Evolutionary conservation across 1,139 yeast species (phyloP).

Genomic region (Eremothecium gossypii): DNA sequence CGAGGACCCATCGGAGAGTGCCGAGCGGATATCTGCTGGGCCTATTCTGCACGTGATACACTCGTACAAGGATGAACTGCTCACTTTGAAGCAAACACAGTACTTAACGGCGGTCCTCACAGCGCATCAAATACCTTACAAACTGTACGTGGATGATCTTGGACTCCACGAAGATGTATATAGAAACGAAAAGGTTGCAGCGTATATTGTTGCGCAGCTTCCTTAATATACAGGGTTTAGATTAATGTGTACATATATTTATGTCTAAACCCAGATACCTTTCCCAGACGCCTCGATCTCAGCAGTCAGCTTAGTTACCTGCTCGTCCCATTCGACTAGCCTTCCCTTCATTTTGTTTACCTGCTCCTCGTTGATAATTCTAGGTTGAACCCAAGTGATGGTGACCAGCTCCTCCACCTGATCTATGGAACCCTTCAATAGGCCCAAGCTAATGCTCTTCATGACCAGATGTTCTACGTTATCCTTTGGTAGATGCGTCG

Average conservation of each 20-base stretch:
- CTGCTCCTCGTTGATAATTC: slow-evolving; percentile 77
- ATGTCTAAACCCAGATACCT: slow-evolving; percentile 46
- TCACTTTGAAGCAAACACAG: slow-evolving; percentile 22
- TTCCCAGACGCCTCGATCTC: slow-evolving; percentile 51
- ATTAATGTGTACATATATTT: neutral
- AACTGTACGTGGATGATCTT: slow-evolving; percentile 13
- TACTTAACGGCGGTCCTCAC: slow-evolving; percentile 17
- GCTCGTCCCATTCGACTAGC: slow-evolving; percentile 66
- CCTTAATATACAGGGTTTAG: neutral
- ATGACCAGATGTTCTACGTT: slow-evolving; percentile 85
- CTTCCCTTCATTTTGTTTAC: slow-evolving; percentile 67
- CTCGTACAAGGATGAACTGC: slow-evolving; percentile 28
- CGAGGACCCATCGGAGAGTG: slow-evolving; percentile 10
- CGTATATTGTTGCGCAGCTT: slow-evolving; percentile 13
- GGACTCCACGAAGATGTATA: slow-evolving; percentile 30
- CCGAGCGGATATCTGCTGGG: slow-evolving; percentile 3
- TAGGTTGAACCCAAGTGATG: slow-evolving; percentile 91
- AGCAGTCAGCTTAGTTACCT: slow-evolving; percentile 56
- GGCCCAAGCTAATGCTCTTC: slow-evolving; percentile 77
- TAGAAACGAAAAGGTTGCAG: slow-evolving; percentile 16
- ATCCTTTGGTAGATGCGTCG: slow-evolving; percentile 51
- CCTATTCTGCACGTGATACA: slow-evolving; percentile 21
- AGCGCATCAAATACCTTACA: slow-evolving; percentile 11
- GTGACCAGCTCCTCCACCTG: slow-evolving; percentile 73
- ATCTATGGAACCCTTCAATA: slow-evolving; percentile 80